A percentile compares a stretch with the other conserved stretches of the same genome.
These are phyloP conservation scores for Acer saccharum DNA, from an alignment of 345 rosid species.

Conservation along the genomic window DNA sequence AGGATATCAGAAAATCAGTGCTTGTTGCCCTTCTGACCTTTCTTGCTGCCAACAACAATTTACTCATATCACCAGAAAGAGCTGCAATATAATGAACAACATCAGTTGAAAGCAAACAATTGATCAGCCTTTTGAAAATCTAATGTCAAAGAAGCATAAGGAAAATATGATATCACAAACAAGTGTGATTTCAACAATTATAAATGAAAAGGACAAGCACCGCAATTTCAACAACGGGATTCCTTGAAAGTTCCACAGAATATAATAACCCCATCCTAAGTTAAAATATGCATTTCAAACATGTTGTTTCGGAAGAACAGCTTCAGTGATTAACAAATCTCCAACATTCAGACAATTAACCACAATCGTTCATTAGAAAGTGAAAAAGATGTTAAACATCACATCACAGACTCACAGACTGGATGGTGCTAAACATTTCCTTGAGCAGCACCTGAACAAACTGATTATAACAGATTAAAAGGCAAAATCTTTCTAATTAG, in stretches of 20 bases:
- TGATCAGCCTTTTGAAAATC: neutral
- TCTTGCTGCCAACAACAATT: conserved; percentile 82
- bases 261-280: neutral
- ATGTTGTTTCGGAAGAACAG: neutral
- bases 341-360: neutral
- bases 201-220: too few relatives aligned
- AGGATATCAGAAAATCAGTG: conserved; percentile 76
- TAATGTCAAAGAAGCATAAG: neutral
- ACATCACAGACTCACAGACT: neutral
- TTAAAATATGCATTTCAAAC: neutral
- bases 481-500: neutral
- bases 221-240: neutral
- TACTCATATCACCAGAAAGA: conserved; percentile 72
- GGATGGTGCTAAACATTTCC: neutral
- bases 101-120: conserved; percentile 6
- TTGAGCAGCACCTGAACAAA: neutral
- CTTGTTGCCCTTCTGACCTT: conserved; percentile 67
- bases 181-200: too few relatives aligned
- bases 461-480: neutral
- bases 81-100: conserved; percentile 38
- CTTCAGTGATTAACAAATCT: neutral
- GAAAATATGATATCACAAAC: neutral
- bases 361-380: neutral
- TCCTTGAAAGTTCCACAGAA: too few relatives aligned
- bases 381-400: neutral